Conservation (phyloP, 2,329 filamentous ascomycete species). For the Diatrype stigma region DNA sequence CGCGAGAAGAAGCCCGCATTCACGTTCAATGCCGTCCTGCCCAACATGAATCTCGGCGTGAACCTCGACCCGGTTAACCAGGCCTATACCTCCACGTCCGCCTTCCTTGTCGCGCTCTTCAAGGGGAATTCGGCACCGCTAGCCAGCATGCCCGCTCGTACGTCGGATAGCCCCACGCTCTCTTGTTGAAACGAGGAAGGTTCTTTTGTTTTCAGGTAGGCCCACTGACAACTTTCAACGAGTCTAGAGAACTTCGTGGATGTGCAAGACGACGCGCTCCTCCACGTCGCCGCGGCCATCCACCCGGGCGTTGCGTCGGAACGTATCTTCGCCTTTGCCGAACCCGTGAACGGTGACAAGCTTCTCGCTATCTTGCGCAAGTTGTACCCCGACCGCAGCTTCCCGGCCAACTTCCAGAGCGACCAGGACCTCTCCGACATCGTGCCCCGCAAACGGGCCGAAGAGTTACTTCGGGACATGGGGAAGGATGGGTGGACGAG, state of each 20-base stretch:
- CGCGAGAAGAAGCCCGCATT: slow-evolving; percentile 13
- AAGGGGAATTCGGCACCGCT: slow-evolving; percentile 5
- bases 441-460: slow-evolving; percentile 13
- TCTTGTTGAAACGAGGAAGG: too few species aligned
- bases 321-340: slow-evolving; percentile 50
- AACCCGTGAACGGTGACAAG: slow-evolving; percentile 41
- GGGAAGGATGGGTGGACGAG: slow-evolving; percentile 17
- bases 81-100: slow-evolving; percentile 10
- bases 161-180: background rate
- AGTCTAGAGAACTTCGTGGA: slow-evolving; percentile 40
- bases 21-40: slow-evolving; percentile 16
- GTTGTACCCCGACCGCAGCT: slow-evolving; percentile 13
- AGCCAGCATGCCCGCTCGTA: slow-evolving; percentile 8
- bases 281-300: slow-evolving; percentile 50
- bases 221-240: background rate
- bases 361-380: slow-evolving; percentile 26
- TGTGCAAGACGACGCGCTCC: slow-evolving; percentile 42
- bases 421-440: slow-evolving; percentile 11
- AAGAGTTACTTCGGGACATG: slow-evolving; percentile 15
- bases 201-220: too few species aligned
- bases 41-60: slow-evolving; percentile 19
- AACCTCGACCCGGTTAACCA: slow-evolving; percentile 13
- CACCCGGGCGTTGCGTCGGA: slow-evolving; percentile 41
- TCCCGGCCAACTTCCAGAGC: slow-evolving; percentile 9
- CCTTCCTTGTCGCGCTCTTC: slow-evolving; percentile 7